These are phyloP conservation scores for Capsicum rhomboideum DNA, from an alignment of 257 asterid species.

Conservation along the genomic window DNA sequence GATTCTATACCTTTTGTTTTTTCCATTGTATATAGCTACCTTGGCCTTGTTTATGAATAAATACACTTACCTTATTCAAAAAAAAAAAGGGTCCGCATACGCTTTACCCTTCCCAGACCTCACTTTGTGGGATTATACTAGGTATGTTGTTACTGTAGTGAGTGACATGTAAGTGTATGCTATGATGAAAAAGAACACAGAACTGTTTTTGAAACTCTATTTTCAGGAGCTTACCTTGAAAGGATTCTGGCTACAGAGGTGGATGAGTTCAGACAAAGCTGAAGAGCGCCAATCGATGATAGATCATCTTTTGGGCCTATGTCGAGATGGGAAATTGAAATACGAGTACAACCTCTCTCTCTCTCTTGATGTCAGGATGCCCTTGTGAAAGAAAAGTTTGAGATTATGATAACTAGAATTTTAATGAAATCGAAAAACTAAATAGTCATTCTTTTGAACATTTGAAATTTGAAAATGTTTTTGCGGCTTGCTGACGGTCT, in stretches of 20 bases:
- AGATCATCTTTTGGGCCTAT: slow-evolving; percentile 63
- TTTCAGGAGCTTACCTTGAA: slow-evolving; percentile 75
- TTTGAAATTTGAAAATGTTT: not conserved
- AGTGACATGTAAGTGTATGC: no score
- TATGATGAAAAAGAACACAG: not conserved
- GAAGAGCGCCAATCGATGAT: slow-evolving; percentile 64
- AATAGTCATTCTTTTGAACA: not conserved
- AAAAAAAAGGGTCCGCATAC: no score
- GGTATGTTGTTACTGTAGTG: no score
- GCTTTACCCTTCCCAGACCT: no score
- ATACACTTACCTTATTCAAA: no score
- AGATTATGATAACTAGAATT: not conserved
- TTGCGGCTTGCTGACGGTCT: not conserved
- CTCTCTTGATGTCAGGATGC: not conserved
- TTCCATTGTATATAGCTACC: no score
- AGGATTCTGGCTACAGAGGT: slow-evolving; percentile 96
- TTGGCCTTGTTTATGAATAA: no score
- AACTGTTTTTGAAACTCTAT: not conserved
- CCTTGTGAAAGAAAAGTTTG: not conserved
- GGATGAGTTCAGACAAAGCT: slow-evolving; percentile 60
- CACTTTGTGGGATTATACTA: no score
- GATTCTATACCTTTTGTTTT: no score
- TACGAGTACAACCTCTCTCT: slow-evolving; percentile 51
- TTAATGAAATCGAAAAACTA: not conserved
- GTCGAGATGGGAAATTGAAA: slow-evolving; percentile 57